Evolutionary conservation across 768 basidiomycete species (phyloP).

Genomic region (Trametes cubensis): DNA sequence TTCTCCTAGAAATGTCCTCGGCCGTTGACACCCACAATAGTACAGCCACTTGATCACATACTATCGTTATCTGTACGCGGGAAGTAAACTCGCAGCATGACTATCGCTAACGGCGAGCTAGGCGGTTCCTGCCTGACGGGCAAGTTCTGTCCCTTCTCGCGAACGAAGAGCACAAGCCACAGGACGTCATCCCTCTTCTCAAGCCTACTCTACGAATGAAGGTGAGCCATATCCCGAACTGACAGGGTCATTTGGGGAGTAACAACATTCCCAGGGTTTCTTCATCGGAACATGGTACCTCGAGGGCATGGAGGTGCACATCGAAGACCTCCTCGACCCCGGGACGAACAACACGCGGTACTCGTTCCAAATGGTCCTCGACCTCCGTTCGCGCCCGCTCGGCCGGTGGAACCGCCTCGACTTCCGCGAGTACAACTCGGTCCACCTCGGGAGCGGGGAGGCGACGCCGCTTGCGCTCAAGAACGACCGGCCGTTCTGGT

Average conservation of each 20-base stretch:
- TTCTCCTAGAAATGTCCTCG: neutral
- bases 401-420: constrained; percentile 87
- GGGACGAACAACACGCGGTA: constrained; percentile 48
- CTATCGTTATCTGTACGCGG: constrained; percentile 81
- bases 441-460: constrained; percentile 78
- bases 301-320: constrained; percentile 57
- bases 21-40: constrained; percentile 39
- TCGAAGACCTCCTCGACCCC: constrained; percentile 66
- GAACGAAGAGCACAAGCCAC: constrained; percentile 74
- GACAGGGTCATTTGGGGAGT: too few relatives aligned
- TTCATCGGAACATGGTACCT: constrained; percentile 74
- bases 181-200: constrained; percentile 73
- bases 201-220: constrained; percentile 80
- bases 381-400: constrained; percentile 73
- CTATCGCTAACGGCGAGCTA: constrained; percentile 33
- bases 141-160: constrained; percentile 83
- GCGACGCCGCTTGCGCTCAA: constrained; percentile 68
- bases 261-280: constrained; percentile 55
- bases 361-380: constrained; percentile 72
- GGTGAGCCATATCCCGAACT: constrained; percentile 44
- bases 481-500: constrained; percentile 91
- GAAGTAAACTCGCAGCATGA: neutral
- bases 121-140: constrained; percentile 87
- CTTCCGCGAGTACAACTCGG: constrained; percentile 70
- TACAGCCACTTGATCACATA: constrained; percentile 88